Evolutionary conservation across 2,329 filamentous ascomycete species (phyloP).

Genomic region (Aspergillus candidus): DNA sequence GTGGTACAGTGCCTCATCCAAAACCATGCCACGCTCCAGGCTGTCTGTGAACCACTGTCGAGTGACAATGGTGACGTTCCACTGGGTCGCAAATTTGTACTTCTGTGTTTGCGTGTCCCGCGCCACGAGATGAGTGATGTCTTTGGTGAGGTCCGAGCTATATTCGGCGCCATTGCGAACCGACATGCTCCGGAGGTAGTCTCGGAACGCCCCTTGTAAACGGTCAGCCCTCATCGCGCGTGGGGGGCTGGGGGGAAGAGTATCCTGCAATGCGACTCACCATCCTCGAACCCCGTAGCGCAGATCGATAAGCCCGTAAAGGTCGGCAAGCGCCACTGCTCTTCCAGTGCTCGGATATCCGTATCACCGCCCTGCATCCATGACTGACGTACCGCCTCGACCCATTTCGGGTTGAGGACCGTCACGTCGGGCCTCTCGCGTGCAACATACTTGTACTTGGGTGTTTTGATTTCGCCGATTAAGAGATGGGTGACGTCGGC

Average conservation of each 20-base stretch:
- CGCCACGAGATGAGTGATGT: constrained; percentile 82
- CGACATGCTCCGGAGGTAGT: constrained; percentile 63
- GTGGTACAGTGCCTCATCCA: constrained; percentile 82
- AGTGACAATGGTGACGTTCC: constrained; percentile 73
- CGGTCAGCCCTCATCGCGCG: constrained; percentile 3
- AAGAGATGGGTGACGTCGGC: constrained; percentile 92
- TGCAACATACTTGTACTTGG: constrained; percentile 94
- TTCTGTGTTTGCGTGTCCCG: constrained; percentile 76
- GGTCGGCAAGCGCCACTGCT: constrained; percentile 42
- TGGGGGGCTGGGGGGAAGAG: no score
- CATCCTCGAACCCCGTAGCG: constrained; percentile 64
- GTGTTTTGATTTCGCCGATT: constrained; percentile 80
- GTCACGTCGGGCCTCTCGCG: constrained; percentile 80
- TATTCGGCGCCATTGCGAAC: constrained; percentile 71
- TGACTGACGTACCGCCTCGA: constrained; percentile 68
- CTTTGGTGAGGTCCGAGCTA: constrained; percentile 77
- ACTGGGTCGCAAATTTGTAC: constrained; percentile 77
- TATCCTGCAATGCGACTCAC: constrained; percentile 34
- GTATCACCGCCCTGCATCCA: constrained; percentile 78
- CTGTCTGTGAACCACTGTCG: constrained; percentile 82
- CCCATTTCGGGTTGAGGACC: constrained; percentile 75
- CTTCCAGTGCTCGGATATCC: constrained; percentile 64
- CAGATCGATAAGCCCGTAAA: constrained; percentile 56
- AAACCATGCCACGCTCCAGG: constrained; percentile 76
- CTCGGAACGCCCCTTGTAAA: constrained; percentile 55